Percentiles rank a stretch among this genome's conserved stretches.
Evolutionary conservation across 768 basidiomycete genomes (phyloP).

Genomic region (Suillus clintonianus): DNA sequence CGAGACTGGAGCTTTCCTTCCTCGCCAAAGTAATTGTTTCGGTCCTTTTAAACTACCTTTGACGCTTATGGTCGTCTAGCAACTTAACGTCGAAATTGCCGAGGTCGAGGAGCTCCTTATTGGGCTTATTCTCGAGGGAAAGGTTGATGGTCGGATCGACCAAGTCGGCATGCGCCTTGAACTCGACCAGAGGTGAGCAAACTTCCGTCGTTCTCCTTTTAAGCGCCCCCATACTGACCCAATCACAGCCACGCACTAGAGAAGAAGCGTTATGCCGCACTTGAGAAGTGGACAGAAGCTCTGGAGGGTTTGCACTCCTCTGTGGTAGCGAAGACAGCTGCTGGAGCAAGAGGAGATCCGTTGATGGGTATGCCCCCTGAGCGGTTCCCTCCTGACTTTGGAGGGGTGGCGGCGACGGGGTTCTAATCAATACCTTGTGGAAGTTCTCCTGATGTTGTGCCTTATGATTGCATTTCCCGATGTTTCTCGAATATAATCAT

Average conservation of each 20-base stretch:
- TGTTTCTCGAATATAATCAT: neutral
- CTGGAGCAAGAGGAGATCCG: slow-evolving; percentile 32
- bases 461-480: neutral
- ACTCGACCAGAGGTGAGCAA: slow-evolving; percentile 76
- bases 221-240: slow-evolving; percentile 13
- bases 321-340: slow-evolving; percentile 71
- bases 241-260: slow-evolving; percentile 78
- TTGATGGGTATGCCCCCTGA: slow-evolving; percentile 35
- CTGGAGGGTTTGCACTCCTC: slow-evolving; percentile 75
- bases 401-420: slow-evolving; percentile 20
- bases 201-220: slow-evolving; percentile 15
- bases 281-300: slow-evolving; percentile 83
- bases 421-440: neutral
- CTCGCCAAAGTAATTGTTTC: slow-evolving; percentile 72
- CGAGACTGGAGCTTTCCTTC: slow-evolving; percentile 89
- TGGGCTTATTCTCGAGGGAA: slow-evolving; percentile 93
- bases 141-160: slow-evolving; percentile 94
- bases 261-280: slow-evolving; percentile 80
- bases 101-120: slow-evolving; percentile 96
- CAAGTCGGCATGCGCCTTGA: slow-evolving; percentile 94
- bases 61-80: slow-evolving; percentile 48
- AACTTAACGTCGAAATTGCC: slow-evolving; percentile 89
- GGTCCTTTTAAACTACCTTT: neutral
- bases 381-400: slow-evolving; percentile 29
- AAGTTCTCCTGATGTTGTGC: neutral